Percentiles rank a stretch among this genome's conserved stretches.
phyloP scores from a whole-genome alignment of 352 stramenopile species.

The Plasmopara halstedii region DNA sequence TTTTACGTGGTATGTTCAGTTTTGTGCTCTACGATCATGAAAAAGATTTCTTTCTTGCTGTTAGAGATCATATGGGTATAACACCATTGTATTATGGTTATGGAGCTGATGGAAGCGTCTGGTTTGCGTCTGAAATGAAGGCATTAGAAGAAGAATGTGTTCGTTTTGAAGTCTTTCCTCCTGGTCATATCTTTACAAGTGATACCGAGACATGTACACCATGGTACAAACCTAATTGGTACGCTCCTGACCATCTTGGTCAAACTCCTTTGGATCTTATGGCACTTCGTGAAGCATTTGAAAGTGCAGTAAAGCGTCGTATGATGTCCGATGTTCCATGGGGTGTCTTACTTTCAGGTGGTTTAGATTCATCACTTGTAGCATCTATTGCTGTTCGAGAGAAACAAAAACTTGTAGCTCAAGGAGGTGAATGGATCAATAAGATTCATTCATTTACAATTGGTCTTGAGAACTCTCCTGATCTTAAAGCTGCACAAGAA shows the following conservation, averaged over 20 bases:
- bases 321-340: slow-evolving; percentile 99
- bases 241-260: slow-evolving; percentile 60
- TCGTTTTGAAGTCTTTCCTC: slow-evolving; percentile 85
- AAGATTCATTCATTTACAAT: slow-evolving; percentile 98
- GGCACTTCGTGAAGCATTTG: slow-evolving; percentile 87
- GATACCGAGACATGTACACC: slow-evolving; percentile 85
- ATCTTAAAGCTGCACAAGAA: slow-evolving; percentile 94
- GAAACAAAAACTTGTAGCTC: slow-evolving; percentile 76
- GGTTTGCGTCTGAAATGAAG: slow-evolving; percentile 98
- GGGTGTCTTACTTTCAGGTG: slow-evolving; percentile 96
- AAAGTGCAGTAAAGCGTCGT: slow-evolving; percentile 90
- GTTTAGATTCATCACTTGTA: slow-evolving; percentile 97
- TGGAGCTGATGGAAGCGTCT: slow-evolving; percentile 94
- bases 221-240: slow-evolving; percentile 96
- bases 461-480: slow-evolving; percentile 93
- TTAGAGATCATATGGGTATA: slow-evolving; percentile 97
- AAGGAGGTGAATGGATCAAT: slow-evolving; percentile 82
- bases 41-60: slow-evolving; percentile 92
- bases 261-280: slow-evolving; percentile 54
- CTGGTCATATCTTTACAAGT: slow-evolving; percentile 83
- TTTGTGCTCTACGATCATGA: slow-evolving; percentile 96
- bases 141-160: slow-evolving; percentile 84
- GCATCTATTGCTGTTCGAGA: slow-evolving; percentile 94
- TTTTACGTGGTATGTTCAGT: slow-evolving; percentile 97
- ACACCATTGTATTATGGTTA: slow-evolving; percentile 98